Conservation (phyloP, 345 rosid species). For the Laguncularia racemosa region DNA sequence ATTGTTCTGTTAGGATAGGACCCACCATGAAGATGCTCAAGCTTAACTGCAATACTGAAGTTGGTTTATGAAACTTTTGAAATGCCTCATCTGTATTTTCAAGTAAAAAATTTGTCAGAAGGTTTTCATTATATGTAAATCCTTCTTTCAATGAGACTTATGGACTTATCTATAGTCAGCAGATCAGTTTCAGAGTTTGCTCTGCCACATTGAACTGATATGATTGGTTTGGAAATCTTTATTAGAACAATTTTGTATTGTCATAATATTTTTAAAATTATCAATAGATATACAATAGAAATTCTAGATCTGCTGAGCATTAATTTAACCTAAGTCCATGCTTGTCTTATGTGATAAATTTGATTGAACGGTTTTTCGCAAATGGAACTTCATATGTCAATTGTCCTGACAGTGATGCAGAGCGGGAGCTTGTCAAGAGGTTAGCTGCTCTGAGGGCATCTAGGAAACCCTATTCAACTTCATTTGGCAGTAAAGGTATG, state of each 20-base stretch:
- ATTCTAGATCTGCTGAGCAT: too few species aligned
- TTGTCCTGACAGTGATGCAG: constrained; percentile 42
- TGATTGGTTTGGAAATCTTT: too few species aligned
- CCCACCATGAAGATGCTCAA: too few species aligned
- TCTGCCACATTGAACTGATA: too few species aligned
- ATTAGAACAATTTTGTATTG: too few species aligned
- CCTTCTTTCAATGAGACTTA: background rate
- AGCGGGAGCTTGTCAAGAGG: constrained; percentile 57
- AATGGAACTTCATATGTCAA: constrained; percentile 5
- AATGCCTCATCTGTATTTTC: background rate
- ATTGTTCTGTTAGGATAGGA: too few species aligned
- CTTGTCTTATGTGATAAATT: background rate
- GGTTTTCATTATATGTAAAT: background rate
- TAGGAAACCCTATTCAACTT: constrained; percentile 22
- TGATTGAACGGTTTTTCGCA: background rate
- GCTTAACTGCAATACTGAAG: too few species aligned
- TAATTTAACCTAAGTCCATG: too few species aligned
- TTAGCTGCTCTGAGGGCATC: constrained; percentile 46
- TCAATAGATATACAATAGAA: too few species aligned
- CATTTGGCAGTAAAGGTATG: constrained; percentile 25
- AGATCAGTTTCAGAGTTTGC: background rate
- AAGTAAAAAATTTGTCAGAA: background rate
- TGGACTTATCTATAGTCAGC: background rate
- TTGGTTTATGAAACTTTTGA: too few species aligned
- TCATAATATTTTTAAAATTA: too few species aligned